Conservation (phyloP, 23 red algal species). For the Chondrus crispus region DNA sequence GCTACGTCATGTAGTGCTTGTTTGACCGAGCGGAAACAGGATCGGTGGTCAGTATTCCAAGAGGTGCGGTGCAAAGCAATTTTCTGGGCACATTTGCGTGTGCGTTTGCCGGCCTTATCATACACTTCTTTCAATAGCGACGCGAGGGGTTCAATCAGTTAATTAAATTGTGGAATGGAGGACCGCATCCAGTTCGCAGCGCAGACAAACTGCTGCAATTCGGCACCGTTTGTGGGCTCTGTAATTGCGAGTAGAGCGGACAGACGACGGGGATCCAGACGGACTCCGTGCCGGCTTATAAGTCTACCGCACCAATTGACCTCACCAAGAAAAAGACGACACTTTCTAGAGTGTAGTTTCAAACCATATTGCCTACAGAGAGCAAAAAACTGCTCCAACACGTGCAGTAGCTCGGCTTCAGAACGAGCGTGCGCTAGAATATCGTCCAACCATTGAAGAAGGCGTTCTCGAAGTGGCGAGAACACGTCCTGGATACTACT, state of each 20-base stretch:
- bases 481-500: neutral
- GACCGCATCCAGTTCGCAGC: constrained; percentile 1
- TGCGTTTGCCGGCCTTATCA: neutral
- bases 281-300: neutral
- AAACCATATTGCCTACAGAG: neutral
- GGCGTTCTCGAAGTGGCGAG: neutral
- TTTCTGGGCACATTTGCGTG: neutral
- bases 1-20: neutral
- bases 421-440: neutral
- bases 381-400: neutral
- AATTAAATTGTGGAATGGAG: neutral
- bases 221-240: neutral
- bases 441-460: neutral
- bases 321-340: neutral
- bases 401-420: neutral
- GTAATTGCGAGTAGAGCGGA: neutral
- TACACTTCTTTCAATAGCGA: constrained; percentile 1
- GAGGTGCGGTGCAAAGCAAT: neutral
- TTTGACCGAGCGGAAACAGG: neutral
- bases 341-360: constrained; percentile 3
- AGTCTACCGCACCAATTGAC: neutral
- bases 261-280: neutral
- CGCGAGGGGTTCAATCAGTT: neutral
- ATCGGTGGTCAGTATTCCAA: neutral
- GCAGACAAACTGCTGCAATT: constrained; percentile 40